Evolutionary conservation across 176 grass and related monocot genomes (phyloP).

Genomic region (sorghum (Sorghum bicolor)): Sorghum_bicolor_NCBIv3 NC_012878.2:57144501-57145000

Average conservation of each 20-base stretch:
- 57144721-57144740: background rate
- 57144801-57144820: too few relatives aligned
- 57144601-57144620: background rate
- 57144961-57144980: too few relatives aligned
- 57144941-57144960: too few relatives aligned
- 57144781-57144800: too few relatives aligned
- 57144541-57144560: background rate
- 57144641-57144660: background rate
- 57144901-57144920: too few relatives aligned
- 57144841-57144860: too few relatives aligned
- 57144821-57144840: too few relatives aligned
- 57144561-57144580: background rate
- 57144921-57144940: too few relatives aligned
- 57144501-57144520: background rate
- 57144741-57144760: background rate
- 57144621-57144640: background rate
- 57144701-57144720: conserved; percentile 3
- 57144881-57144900: too few relatives aligned
- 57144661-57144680: background rate
- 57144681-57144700: conserved; percentile 20
- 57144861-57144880: too few relatives aligned
- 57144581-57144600: conserved; percentile 17
- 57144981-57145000: too few relatives aligned
- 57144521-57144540: background rate
- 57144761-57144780: too few relatives aligned